A percentile compares a stretch with the other conserved stretches of the same genome.
phyloP scores from a whole-genome alignment of 2,329 filamentous ascomycete species.

The Cercospora brassicicola region DNA sequence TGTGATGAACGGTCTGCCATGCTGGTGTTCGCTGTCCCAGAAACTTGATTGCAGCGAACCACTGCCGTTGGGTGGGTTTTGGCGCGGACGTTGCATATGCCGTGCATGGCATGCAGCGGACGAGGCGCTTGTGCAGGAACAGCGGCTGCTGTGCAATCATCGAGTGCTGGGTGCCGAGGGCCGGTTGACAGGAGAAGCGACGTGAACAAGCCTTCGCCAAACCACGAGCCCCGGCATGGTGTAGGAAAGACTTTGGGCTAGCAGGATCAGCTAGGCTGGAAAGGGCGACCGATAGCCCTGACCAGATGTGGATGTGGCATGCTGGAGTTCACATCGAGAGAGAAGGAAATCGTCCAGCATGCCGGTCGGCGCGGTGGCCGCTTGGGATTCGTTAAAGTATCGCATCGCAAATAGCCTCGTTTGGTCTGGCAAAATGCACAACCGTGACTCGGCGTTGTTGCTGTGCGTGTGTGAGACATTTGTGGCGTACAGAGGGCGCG shows the following conservation, averaged over 20 bases:
- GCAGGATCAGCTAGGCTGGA: neutral
- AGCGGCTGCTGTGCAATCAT: conserved; percentile 1
- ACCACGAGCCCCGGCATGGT: conserved; percentile 1
- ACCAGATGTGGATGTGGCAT: conserved; percentile 4
- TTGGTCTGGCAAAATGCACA: conserved; percentile 5
- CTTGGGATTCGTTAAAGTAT: neutral
- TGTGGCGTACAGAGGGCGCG: neutral
- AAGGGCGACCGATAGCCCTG: neutral
- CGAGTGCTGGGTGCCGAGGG: neutral
- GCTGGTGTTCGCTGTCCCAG: neutral
- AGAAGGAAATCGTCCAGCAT: neutral
- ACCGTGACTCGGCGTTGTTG: conserved; percentile 3
- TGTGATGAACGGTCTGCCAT: neutral
- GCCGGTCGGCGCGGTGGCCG: neutral
- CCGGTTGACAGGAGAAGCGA: conserved; percentile 1
- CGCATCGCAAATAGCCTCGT: conserved; percentile 2
- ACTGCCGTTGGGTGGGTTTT: neutral
- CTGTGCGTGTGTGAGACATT: neutral
- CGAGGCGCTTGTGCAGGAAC: neutral
- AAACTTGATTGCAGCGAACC: neutral
- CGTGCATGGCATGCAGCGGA: neutral
- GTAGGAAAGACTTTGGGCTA: conserved; percentile 5
- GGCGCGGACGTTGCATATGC: neutral
- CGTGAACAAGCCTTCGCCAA: neutral
- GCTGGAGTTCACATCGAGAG: neutral